Base-by-base conservation (phyloP, 2,329 filamentous ascomycete species). In the Chalara sp. region DNA sequence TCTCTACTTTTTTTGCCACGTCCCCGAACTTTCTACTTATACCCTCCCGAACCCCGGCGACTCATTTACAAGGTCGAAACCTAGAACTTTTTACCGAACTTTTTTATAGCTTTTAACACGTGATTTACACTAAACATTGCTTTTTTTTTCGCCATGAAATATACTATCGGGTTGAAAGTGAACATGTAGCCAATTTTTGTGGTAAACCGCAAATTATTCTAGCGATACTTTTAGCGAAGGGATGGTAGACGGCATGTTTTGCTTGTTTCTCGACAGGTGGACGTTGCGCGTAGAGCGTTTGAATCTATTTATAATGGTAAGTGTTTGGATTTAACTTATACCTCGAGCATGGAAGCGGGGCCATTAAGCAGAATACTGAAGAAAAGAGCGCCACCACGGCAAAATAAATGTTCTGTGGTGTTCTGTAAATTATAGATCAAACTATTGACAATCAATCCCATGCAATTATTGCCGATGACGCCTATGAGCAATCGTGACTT, bases 361-460 rank as follows among this genome's bases (percentile, higher is more conserved):
- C 80, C 81, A 62, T 82, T 84, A 59, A 85, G 74, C 46, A 86
- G 66, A 41, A 86, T 74, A 39, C 80, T 80, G 61, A 86, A 85
- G 72, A 86, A 87, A 39, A 86, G 70, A 35, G 85, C 67, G 33
- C 78, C 80, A 44, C 78, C 80, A 55, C 81, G 75, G 48, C 71
- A 69, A 63, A 75, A 85, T 68, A 86, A 84, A 54, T 74, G 79
- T 12, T 61, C 58, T 1, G 80, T 81, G 41, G 71, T 69, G 2
- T 67, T 53, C 10, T 68, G 58, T 33, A 83, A 65, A 60, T 84
- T 78, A 68, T 75, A 86, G 65, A 85, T 86, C 52, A 86, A 75
- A 43, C 68, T 76, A 75, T 43, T 78, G 50, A 86, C 74, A 57
- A 86, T 78, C 48, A 86, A 68, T 43, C 81, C 75, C 71, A 84